Conservation (phyloP, 2,329 filamentous ascomycete genomes). For the Parasarocladium wereldwijsianum region DNA sequence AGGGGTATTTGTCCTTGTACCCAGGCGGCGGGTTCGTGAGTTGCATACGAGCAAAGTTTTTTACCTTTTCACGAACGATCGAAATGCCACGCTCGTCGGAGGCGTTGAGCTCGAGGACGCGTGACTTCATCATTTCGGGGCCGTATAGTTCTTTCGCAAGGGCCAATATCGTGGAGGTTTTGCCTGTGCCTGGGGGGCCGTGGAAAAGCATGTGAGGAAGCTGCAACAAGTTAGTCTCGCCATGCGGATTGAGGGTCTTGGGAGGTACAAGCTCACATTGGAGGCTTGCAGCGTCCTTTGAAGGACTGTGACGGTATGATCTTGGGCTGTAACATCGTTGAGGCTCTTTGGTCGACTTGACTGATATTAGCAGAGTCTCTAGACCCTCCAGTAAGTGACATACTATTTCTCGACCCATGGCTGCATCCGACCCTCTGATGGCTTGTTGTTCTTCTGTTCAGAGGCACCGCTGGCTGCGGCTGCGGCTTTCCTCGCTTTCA, state of each 20-base stretch:
- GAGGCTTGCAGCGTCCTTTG: conserved; percentile 87
- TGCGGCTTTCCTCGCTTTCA: conserved; percentile 77
- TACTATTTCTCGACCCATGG: conserved; percentile 99
- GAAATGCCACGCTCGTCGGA: conserved; percentile 96
- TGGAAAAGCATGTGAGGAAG: conserved; percentile 99
- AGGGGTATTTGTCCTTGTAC: conserved; percentile 64
- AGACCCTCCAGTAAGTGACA: conserved; percentile 10
- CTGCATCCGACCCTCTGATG: conserved; percentile 50
- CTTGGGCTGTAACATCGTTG: conserved; percentile 90
- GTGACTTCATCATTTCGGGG: conserved; percentile 78
- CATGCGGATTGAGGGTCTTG: conserved; percentile 2
- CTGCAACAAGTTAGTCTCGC: conserved; percentile 20
- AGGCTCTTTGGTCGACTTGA: conserved; percentile 80
- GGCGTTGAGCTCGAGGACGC: conserved; percentile 97
- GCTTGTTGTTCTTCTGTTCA: conserved; percentile 49
- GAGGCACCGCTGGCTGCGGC: conserved; percentile 46
- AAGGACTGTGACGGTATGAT: conserved; percentile 88
- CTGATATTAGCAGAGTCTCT: background rate
- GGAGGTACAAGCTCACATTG: conserved; percentile 43
- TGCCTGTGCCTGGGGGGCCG: conserved; percentile 90
- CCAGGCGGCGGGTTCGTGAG: conserved; percentile 64
- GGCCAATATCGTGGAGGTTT: conserved; percentile 94
- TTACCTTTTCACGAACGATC: conserved; percentile 95
- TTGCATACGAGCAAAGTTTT: conserved; percentile 93
- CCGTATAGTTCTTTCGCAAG: conserved; percentile 96